Base-by-base conservation (phyloP, 2,329 filamentous ascomycete genomes). In the Fusarium chaquense region DNA sequence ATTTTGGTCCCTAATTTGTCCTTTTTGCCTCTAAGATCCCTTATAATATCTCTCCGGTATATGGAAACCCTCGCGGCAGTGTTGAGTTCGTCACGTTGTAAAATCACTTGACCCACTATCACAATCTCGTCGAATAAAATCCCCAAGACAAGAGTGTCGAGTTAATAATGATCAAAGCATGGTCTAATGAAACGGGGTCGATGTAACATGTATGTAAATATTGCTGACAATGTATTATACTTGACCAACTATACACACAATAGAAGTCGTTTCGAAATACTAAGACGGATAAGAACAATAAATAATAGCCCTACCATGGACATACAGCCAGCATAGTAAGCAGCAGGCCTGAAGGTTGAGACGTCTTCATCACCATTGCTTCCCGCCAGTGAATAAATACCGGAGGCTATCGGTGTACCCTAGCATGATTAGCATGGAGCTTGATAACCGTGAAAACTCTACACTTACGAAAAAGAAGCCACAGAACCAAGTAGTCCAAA, bases 401-500 rank as follows among this genome's bases (percentile, higher is more conserved):
- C 69, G 1, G 71, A 73, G 4, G 71, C 71, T 22, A 73, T 73
- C 2, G 71, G 71, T 3, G 71, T 73, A 3, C 71, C 71, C 71
- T 73, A 18, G 10, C 2, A 28, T 10, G 3, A 2, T 62, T 18
- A 63, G 11, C 3, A 36, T 2, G 3, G 1, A 20, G 18, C 13
- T 2, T 8, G 1, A 33, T 8, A 1, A 11, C 0, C 2, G 11
- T 8, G 1, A 0, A 5, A 2, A 2, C 0, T 5, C 3, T 7
- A 4, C 1, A 62, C 69, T 40, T 41, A 77, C 76, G 4, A 77
- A 75, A 35, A 77, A 77, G 58, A 76, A 77, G 0, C 76, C 76
- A 24, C 65, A 75, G 15, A 76, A 76, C 76, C 76, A 77, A 0
- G 73, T 73, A 4, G 75, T 77, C 72, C 75, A 75, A 1, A 77